Conservation (phyloP, 2,329 filamentous ascomycete genomes). For the Colletotrichum sublineola region DNA sequence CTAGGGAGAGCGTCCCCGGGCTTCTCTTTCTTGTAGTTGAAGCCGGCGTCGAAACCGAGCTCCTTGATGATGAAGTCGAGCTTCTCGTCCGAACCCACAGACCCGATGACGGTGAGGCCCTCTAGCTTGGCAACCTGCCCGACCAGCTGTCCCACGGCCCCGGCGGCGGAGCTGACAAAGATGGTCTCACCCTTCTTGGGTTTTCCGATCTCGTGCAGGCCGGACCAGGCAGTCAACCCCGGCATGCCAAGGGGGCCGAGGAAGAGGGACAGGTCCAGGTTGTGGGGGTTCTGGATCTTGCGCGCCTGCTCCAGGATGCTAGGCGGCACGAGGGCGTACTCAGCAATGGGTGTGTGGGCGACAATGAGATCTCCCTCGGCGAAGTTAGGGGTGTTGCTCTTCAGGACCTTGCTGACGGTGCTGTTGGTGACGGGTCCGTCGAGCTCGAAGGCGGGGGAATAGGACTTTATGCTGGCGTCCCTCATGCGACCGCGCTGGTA, state of each 20-base stretch:
- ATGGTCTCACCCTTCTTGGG: slow-evolving; percentile 80
- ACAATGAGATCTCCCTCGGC: slow-evolving; percentile 63
- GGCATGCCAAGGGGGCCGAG: slow-evolving; percentile 75
- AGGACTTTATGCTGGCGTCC: slow-evolving; percentile 71
- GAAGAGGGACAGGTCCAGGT: slow-evolving; percentile 76
- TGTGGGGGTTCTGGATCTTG: slow-evolving; percentile 74
- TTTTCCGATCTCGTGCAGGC: slow-evolving; percentile 73
- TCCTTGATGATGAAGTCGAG: slow-evolving; percentile 71
- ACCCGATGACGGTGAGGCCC: slow-evolving; percentile 84
- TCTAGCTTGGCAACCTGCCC: slow-evolving; percentile 87
- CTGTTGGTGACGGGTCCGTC: slow-evolving; percentile 74
- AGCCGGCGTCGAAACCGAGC: slow-evolving; percentile 71
- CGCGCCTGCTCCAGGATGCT: slow-evolving; percentile 18
- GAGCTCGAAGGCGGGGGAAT: slow-evolving; percentile 72
- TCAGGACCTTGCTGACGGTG: slow-evolving; percentile 77
- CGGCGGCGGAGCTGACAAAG: slow-evolving; percentile 83
- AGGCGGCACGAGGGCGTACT: slow-evolving; percentile 64
- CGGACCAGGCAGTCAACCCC: slow-evolving; percentile 78
- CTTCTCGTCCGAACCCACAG: slow-evolving; percentile 84
- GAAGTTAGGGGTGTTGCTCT: slow-evolving; percentile 70
- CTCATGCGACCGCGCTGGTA: slow-evolving; percentile 89
- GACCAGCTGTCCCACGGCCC: slow-evolving; percentile 87
- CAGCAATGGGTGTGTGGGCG: slow-evolving; percentile 68
- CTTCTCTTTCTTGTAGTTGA: slow-evolving; percentile 91
- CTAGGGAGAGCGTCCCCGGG: slow-evolving; percentile 75